Conservation (phyloP, 352 stramenopile genomes). For the Globisporangium emineosum region DNA sequence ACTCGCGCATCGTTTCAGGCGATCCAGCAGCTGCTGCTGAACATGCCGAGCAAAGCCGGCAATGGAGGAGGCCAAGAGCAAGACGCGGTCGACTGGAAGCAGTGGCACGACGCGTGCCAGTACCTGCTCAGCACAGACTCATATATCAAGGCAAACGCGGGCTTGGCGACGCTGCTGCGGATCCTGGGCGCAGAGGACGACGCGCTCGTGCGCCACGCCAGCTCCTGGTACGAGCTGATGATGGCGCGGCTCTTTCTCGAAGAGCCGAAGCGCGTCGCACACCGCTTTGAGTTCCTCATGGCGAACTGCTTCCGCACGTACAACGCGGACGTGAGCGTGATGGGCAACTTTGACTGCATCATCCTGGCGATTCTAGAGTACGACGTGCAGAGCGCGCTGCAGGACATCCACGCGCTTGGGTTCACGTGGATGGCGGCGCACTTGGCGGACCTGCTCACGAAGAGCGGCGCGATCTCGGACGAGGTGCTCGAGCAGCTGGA, state of each 20-base stretch:
- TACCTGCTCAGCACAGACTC: constrained; percentile 52
- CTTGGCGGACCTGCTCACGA: constrained; percentile 56
- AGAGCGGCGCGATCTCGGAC: constrained; percentile 46
- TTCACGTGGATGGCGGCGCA: constrained; percentile 80
- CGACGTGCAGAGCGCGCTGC: constrained; percentile 63
- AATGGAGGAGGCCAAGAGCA: constrained; percentile 10
- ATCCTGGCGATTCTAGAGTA: constrained; percentile 75
- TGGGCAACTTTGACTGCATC: constrained; percentile 84
- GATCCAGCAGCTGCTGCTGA: constrained; percentile 60
- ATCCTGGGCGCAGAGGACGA: constrained; percentile 54
- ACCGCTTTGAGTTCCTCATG: constrained; percentile 81
- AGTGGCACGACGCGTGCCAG: constrained; percentile 64
- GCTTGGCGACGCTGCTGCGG: constrained; percentile 52
- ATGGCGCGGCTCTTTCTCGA: constrained; percentile 74
- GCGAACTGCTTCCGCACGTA: constrained; percentile 62
- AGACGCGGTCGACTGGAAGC: constrained; percentile 41
- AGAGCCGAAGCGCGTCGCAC: constrained; percentile 67
- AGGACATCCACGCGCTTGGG: constrained; percentile 59
- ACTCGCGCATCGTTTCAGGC: constrained; percentile 49
- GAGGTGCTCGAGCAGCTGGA: constrained; percentile 42
- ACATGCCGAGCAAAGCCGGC: constrained; percentile 46
- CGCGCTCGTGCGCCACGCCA: constrained; percentile 35
- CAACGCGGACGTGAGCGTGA: constrained; percentile 31
- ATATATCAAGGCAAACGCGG: constrained; percentile 41
- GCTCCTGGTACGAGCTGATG: constrained; percentile 78